Conservation (phyloP, 768 basidiomycete species). For the Lentinula sp. region DNA sequence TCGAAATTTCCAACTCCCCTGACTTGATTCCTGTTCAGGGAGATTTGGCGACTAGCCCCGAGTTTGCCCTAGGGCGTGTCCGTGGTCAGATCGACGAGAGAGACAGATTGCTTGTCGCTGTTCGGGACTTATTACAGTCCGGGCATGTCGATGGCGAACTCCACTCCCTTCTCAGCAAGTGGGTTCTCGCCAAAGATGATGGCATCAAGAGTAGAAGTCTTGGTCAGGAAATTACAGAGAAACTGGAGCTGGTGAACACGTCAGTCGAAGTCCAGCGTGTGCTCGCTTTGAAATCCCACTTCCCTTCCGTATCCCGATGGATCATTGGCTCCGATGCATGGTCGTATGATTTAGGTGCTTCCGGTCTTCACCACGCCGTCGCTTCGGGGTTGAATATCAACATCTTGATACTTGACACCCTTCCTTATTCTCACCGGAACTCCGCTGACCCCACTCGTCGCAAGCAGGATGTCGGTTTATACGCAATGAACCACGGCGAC, state of each 20-base stretch:
- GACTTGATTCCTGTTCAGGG: constrained; percentile 65
- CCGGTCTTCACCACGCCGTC: constrained; percentile 91
- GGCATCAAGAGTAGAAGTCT: constrained; percentile 50
- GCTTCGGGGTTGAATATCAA: constrained; percentile 90
- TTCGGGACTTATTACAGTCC: constrained; percentile 60
- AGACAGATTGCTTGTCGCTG: constrained; percentile 54
- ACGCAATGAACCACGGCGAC: constrained; percentile 97
- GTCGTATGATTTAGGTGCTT: constrained; percentile 95
- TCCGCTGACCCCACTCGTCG: constrained; percentile 64
- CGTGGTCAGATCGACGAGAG: constrained; percentile 77
- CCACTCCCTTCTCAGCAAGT: constrained; percentile 70
- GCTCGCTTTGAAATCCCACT: constrained; percentile 52
- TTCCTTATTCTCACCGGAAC: constrained; percentile 80
- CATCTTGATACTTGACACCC: constrained; percentile 89
- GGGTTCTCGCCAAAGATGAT: constrained; percentile 77
- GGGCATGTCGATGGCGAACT: constrained; percentile 44
- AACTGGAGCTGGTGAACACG: constrained; percentile 35
- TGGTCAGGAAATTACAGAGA: constrained; percentile 50
- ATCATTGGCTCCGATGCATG: constrained; percentile 98
- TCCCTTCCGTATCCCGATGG: constrained; percentile 78
- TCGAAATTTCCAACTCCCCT: constrained; percentile 85
- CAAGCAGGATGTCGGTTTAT: constrained; percentile 95
- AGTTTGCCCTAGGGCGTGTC: constrained; percentile 90
- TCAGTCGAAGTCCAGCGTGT: constrained; percentile 49
- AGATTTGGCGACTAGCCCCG: constrained; percentile 79